Conservation (phyloP, 371 early-diverging fungal species). For the Dichotomocladium elegans region DNA sequence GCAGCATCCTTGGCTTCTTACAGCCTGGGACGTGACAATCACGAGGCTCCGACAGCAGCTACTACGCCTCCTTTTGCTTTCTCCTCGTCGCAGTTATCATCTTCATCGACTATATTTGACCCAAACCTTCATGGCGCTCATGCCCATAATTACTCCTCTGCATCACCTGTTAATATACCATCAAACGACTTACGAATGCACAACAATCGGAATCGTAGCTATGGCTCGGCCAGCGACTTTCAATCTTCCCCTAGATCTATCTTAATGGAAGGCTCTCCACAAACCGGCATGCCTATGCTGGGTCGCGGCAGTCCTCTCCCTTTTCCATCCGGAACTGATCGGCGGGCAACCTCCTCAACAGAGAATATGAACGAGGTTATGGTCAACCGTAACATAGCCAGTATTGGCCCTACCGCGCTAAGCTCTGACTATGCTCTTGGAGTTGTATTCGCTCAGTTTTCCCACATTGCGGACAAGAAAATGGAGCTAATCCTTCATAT, state of each 20-base stretch:
- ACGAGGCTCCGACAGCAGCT: background rate
- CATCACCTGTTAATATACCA: constrained; percentile 8
- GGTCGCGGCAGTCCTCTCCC: background rate
- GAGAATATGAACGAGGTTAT: background rate
- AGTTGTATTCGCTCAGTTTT: constrained; percentile 43
- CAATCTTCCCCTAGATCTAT: constrained; percentile 6
- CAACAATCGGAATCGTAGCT: background rate
- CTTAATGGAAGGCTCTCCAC: background rate
- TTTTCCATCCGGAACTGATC: background rate
- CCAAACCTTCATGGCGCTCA: background rate
- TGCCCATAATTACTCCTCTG: background rate
- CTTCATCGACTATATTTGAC: constrained; percentile 6
- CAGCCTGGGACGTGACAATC: background rate
- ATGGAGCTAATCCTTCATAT: constrained; percentile 36
- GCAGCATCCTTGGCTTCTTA: background rate
- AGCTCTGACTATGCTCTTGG: constrained; percentile 48
- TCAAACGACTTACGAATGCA: background rate
- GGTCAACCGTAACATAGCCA: background rate
- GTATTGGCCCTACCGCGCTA: constrained; percentile 1
- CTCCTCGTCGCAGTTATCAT: background rate
- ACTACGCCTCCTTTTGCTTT: background rate
- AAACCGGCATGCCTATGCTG: background rate
- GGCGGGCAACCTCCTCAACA: background rate
- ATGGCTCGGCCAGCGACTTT: constrained; percentile 5
- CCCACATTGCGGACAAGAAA: constrained; percentile 37